Evolutionary conservation across 1,284 basidiomycete genomes (phyloP), one percentile per base, ranked within the genome.

Genomic region (Vanrija sp.): DNA sequence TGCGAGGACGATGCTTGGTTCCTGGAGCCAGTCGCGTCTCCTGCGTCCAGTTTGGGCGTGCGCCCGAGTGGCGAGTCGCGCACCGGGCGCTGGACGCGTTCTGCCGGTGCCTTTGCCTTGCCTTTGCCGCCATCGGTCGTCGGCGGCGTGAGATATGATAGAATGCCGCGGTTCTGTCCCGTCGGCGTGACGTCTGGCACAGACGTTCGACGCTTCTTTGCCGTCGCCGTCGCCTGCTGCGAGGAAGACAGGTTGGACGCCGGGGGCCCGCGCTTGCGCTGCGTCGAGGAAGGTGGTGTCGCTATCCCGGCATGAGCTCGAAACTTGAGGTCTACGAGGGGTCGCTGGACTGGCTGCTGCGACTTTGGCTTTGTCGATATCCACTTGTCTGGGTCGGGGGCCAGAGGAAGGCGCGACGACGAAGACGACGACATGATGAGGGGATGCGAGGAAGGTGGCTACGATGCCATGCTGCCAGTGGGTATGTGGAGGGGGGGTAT

Each of bases 381-480:
- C 71, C 71, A 73, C 38, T 65, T 65, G 38, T 57, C 60, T 1
- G 68, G 69, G 43, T 70, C 65, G 18, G 69, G 69, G 4, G 47
- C 46, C 27, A 56, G 38, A 23, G 50, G 51, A 24, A 27, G 41
- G 31, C 50, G 57, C n/a, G 50, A 45, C n/a, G 41, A 23, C 23
- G 57, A 47, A 8, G 25, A 54, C 25, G 57, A 51, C 23, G 49
- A 52, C 3, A 54, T 51, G 27, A 53, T 58, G 24, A 31, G 31
- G 8, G 31, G 10, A n/a, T n/a, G n/a, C 3, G 27, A 12, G 3
- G 31, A 2, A 2, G 4, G 31, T 12, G 31, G 31, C 15, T 31
- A 31, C 12, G 31, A 31, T 9, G 31, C 31, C 64, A 66, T 64
- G 45, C 47, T 43, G 41, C 36, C 15, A 38, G 24, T 12, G 50